Conservation (phyloP, 495 filamentous ascomycete species). For the Penicillium pulvis region DNA sequence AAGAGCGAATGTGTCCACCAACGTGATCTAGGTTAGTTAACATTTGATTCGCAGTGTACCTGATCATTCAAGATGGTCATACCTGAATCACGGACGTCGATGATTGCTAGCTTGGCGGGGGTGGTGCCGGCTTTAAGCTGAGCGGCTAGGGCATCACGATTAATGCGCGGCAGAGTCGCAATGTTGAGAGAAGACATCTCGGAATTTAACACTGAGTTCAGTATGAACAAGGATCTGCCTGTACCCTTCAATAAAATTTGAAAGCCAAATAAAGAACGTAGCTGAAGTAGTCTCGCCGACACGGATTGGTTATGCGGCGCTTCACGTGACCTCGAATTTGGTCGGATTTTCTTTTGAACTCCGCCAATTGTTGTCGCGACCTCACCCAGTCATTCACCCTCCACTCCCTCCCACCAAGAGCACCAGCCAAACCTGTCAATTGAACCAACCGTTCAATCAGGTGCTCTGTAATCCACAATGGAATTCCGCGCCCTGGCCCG, state of each 20-base stretch:
- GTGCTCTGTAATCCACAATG: constrained; percentile 25
- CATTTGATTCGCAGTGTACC: background rate
- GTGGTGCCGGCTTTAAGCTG: constrained; percentile 38
- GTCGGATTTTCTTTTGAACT: constrained; percentile 22
- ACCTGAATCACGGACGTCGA: constrained; percentile 90
- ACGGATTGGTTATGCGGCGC: constrained; percentile 2
- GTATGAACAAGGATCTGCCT: background rate
- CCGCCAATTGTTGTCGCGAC: constrained; percentile 7
- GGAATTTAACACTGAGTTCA: background rate
- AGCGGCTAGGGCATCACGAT: constrained; percentile 60
- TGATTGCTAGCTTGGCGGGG: constrained; percentile 61
- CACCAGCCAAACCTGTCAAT: constrained; percentile 3
- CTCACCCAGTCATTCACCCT: constrained; percentile 10
- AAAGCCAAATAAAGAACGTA: background rate
- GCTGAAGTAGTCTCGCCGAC: background rate
- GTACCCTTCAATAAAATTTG: background rate
- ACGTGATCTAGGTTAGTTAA: constrained; percentile 66
- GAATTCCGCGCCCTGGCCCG: constrained; percentile 39
- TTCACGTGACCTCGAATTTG: constrained; percentile 34
- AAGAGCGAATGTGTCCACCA: constrained; percentile 81
- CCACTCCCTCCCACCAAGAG: background rate
- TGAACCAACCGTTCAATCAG: constrained; percentile 2
- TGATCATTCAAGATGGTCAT: background rate
- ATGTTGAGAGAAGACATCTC: constrained; percentile 60
- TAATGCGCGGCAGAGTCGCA: constrained; percentile 64